Evolutionary conservation across 805 yeast genomes (phyloP), one percentile per base, ranked within the genome.

Genomic region (Clavispora fructus): DNA sequence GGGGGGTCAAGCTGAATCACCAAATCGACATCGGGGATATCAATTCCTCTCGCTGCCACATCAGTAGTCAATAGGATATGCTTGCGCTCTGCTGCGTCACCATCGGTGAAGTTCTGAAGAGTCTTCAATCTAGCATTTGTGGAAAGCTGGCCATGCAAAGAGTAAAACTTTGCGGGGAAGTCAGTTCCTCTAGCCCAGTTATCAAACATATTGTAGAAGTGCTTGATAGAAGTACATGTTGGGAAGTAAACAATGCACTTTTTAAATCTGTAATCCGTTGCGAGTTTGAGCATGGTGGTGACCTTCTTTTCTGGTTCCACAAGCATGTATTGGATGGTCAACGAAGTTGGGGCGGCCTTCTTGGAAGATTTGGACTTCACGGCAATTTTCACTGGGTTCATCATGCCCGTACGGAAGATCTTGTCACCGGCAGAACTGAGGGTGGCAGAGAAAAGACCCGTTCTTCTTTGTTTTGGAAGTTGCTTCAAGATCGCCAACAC

Each of bases 21-120:
- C 25, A 91, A 67, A 59, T 94, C 98, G 9, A 94, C 97, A 44
- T 91, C 94, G 0, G 96, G 95, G 27, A 94, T 84, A 69, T 94
- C 99, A 19, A 94, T 79, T 38, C 99, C 99, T 60, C 99, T 77
- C 0, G 98, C 97, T 0, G 99, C 97, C n/a, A 94, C 97, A 72
- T 94, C 99, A 0, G 99, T 94, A 1, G 99, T 90, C 65, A 94
- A 69, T 23, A 94, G 65, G 0, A 92, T 79, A 9, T 83, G 72
- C 52, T 80, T 83, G 3, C 66, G 64, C 7, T 61, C 58, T 35
- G 43, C 40, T 1, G 62, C 50, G 40, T 69, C 75, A 5, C 76
- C 72, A 1, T 74, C 74, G 0, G 82, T 61, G 60, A 92, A 94
- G 30, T 64, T 68, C 10, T 73, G 72, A 39, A 92, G 67, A 0